phyloP scores from a whole-genome alignment of 768 basidiomycete genomes.

The Phlegmacium glaucopus region DNA sequence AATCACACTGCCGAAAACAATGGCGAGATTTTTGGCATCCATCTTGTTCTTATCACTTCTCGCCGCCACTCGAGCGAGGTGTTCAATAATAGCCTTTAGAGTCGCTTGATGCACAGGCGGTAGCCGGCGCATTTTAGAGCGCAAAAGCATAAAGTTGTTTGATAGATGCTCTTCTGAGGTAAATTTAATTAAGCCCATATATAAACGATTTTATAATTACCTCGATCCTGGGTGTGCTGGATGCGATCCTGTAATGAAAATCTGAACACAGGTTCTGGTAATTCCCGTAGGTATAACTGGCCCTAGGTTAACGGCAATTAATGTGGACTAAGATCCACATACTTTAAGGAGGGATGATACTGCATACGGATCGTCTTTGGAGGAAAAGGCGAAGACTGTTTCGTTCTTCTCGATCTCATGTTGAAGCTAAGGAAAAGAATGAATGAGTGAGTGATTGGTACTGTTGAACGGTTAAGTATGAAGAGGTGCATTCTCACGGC shows the following conservation, averaged over 20 bases:
- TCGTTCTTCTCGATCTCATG: conserved; percentile 89
- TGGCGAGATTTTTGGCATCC: conserved; percentile 90
- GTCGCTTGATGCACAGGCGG: conserved; percentile 85
- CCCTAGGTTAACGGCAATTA: conserved; percentile 3
- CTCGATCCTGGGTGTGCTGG: conserved; percentile 74
- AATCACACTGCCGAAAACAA: conserved; percentile 84
- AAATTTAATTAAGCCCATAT: not conserved
- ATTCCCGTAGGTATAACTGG: conserved; percentile 77
- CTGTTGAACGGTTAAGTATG: not conserved
- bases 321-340: conserved; percentile 11
- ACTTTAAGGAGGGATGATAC: conserved; percentile 87
- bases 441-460: not conserved
- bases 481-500: conserved; percentile 44
- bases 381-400: conserved; percentile 65
- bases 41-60: conserved; percentile 81
- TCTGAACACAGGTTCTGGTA: conserved; percentile 88
- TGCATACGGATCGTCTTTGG: conserved; percentile 77
- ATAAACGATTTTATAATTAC: conserved; percentile 34
- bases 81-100: conserved; percentile 76
- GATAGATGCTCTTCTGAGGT: conserved; percentile 63
- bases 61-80: conserved; percentile 70
- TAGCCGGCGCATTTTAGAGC: conserved; percentile 83
- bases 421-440: conserved; percentile 51
- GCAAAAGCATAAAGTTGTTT: conserved; percentile 71
- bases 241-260: conserved; percentile 78